phyloP scores from a whole-genome alignment of 495 filamentous ascomycete species.

The Clohesyomyces aquaticus region DNA sequence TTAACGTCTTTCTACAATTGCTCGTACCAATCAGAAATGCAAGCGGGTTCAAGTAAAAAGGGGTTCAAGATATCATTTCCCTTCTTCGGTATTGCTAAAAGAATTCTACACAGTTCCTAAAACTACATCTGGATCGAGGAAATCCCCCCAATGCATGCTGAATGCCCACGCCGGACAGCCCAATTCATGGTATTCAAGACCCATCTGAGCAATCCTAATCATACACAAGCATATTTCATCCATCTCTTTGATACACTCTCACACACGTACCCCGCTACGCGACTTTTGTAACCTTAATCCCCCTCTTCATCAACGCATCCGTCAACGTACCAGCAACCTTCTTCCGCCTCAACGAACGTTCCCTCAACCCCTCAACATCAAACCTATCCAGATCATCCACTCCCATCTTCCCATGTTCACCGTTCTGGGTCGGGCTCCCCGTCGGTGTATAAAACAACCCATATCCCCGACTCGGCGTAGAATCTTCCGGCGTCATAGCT shows the following conservation, averaged over 20 bases:
- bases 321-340: slow-evolving; percentile 32
- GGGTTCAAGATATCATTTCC: no score
- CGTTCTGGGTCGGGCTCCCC: slow-evolving; percentile 47
- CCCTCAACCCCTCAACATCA: slow-evolving; percentile 63
- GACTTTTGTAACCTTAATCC: slow-evolving; percentile 27
- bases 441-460: slow-evolving; percentile 48
- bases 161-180: neutral
- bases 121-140: no score
- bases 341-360: slow-evolving; percentile 58
- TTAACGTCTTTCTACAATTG: no score
- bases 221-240: slow-evolving; percentile 17
- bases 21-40: no score
- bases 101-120: no score
- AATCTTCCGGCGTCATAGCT: slow-evolving; percentile 46
- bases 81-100: no score
- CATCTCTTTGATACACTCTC: neutral
- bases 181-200: slow-evolving; percentile 15
- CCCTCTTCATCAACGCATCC: slow-evolving; percentile 14
- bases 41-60: no score
- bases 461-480: slow-evolving; percentile 29
- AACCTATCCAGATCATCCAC: slow-evolving; percentile 51
- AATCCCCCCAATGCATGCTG: slow-evolving; percentile 8
- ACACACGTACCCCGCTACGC: neutral
- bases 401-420: slow-evolving; percentile 49
- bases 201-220: slow-evolving; percentile 15